Percentiles rank a stretch among this genome's conserved stretches.
Conservation (phyloP, 495 filamentous ascomycete genomes). For the Pyronema domesticum region DNA sequence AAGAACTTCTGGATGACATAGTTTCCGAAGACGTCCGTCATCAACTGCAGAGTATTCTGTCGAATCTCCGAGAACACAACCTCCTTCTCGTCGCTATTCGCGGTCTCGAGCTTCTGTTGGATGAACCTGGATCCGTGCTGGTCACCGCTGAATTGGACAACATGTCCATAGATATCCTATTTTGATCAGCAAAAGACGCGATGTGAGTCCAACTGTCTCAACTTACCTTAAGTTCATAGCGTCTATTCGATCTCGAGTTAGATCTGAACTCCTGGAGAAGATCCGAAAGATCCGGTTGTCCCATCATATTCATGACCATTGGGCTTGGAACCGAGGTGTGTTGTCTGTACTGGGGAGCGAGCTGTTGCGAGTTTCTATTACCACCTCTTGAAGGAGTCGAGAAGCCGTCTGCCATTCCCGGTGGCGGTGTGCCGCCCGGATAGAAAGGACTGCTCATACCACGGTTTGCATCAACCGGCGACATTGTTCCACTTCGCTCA, state of each 20-base stretch:
- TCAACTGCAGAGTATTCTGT: constrained; percentile 66
- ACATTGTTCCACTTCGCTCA: constrained; percentile 27
- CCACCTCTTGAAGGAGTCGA: constrained; percentile 29
- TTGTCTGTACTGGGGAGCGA: constrained; percentile 26
- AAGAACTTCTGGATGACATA: constrained; percentile 98
- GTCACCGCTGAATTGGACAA: constrained; percentile 91
- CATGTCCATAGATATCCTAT: constrained; percentile 68
- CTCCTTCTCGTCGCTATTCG: constrained; percentile 96
- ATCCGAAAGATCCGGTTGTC: constrained; percentile 41
- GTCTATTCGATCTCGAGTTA: constrained; percentile 57
- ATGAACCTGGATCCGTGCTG: constrained; percentile 93
- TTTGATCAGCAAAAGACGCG: constrained; percentile 1
- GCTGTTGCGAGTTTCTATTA: constrained; percentile 15
- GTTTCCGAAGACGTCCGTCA: constrained; percentile 95
- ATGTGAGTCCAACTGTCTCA: neutral
- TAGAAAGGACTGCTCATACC: constrained; percentile 42
- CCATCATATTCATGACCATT: constrained; percentile 42
- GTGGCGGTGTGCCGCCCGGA: constrained; percentile 32
- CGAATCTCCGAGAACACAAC: constrained; percentile 75
- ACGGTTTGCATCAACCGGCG: constrained; percentile 27
- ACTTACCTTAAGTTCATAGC: constrained; percentile 64
- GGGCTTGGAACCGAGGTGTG: constrained; percentile 24
- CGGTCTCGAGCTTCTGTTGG: constrained; percentile 81
- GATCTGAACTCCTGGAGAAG: constrained; percentile 65
- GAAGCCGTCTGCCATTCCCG: constrained; percentile 25